Conservation (phyloP, 176 grass and related monocot species). For the Typha latifolia region DNA sequence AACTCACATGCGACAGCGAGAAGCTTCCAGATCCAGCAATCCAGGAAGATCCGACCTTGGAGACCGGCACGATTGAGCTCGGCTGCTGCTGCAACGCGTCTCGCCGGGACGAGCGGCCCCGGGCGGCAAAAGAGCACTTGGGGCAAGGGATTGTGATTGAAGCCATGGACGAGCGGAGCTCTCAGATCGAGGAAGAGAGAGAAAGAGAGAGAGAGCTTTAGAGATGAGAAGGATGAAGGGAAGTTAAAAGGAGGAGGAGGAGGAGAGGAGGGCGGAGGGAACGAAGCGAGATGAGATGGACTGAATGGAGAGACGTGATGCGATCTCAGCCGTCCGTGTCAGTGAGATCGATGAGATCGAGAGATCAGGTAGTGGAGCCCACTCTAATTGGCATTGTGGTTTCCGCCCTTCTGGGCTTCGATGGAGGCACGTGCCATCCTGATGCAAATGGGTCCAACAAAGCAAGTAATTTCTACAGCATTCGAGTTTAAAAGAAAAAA, state of each 20-base stretch:
- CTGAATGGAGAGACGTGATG: constrained; percentile 8
- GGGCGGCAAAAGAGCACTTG: constrained; percentile 23
- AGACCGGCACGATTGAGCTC: not conserved
- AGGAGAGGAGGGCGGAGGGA: constrained; percentile 27
- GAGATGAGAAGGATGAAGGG: not conserved
- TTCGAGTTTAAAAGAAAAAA: too few relatives aligned
- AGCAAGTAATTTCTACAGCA: too few relatives aligned
- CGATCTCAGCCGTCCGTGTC: constrained; percentile 19
- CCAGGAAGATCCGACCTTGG: constrained; percentile 5
- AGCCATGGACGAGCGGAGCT: constrained; percentile 18
- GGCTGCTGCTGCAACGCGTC: not conserved
- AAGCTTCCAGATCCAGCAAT: constrained; percentile 22
- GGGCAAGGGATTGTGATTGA: constrained; percentile 39
- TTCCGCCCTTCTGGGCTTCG: too few relatives aligned
- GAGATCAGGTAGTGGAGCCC: not conserved
- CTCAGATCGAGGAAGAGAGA: not conserved
- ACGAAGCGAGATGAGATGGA: constrained; percentile 20
- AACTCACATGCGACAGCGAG: constrained; percentile 19
- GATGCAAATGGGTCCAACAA: too few relatives aligned
- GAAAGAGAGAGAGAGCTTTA: not conserved
- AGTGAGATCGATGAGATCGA: not conserved
- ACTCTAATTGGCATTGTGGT: too few relatives aligned
- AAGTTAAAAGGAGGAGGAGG: constrained; percentile 1
- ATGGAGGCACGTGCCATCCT: too few relatives aligned
- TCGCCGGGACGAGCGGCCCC: not conserved